Evolutionary conservation across 352 stramenopile species (phyloP), one percentile per base, ranked within the genome.

Genomic region (Phytophthora colocasiae): DNA sequence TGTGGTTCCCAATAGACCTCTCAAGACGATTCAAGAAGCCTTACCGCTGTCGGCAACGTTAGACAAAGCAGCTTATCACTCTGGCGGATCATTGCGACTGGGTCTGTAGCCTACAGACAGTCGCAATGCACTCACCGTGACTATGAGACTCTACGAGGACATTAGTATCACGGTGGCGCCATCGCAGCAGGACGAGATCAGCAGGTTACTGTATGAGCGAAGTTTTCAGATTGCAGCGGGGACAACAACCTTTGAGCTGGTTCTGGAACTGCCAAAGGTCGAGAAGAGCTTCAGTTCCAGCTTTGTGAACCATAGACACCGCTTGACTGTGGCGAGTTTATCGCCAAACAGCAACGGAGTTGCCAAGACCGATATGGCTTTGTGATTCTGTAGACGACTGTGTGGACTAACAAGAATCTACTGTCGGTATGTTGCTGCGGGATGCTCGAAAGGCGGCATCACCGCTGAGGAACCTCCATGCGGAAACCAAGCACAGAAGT

Each of bases 91-190:
- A 4, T 9, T 60, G 17, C 59, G 59, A 41, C 50, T 62, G 32
- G n/a, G n/a, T n/a, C n/a, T n/a, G n/a, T n/a, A n/a, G n/a, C 26
- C 29, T 2, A 15, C 24, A 47, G 32, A 40, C 32, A 14, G 15
- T 59, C 26, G 26, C 22, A 19, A 50, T 5, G 39, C 24, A 6
- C 43, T 67, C n/a, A 12, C 43, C 26, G 41, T 54, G 32, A 10
- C 50, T 46, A 31, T 67, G n/a, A 60, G 41, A 40, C 44, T 68
- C 3, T 56, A 46, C 32, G 51, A 68, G 36, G 60, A 58, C 17
- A 27, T 57, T 3, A 39, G 29, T n/a, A 8, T 68, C 36, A 19
- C 52, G 17, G 51, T 68, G 32, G 50, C 36, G 1, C 27, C 51
- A 12, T 44, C 34, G 9, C 51, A 63, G 38, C 43, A 44, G 17